These are phyloP conservation scores for Parathielavia appendiculata DNA, from an alignment of 495 filamentous ascomycete genomes.

Conservation along the genomic window DNA sequence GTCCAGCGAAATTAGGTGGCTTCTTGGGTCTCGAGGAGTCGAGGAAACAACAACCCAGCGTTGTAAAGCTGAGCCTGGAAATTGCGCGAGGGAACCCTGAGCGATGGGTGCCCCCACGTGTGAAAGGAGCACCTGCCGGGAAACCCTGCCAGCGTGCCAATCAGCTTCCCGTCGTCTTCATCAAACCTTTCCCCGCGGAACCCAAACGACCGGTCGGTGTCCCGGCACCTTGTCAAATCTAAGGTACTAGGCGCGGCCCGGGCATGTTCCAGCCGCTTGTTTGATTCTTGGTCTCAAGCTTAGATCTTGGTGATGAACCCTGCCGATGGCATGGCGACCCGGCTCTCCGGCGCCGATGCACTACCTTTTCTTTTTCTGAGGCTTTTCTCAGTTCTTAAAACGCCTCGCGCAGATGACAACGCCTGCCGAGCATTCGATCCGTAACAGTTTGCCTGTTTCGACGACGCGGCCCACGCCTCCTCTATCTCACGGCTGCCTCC, in stretches of 20 bases:
- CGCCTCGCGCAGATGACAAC: background rate
- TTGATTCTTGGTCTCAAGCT: too few species aligned
- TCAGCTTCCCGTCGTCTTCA: background rate
- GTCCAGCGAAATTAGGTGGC: too few species aligned
- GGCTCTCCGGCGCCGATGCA: too few species aligned
- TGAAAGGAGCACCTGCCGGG: conserved; percentile 16
- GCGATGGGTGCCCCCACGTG: conserved; percentile 19
- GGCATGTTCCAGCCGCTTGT: background rate
- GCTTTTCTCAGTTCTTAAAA: background rate
- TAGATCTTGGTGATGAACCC: background rate
- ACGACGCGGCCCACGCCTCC: background rate
- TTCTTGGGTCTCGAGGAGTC: too few species aligned
- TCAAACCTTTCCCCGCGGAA: background rate
- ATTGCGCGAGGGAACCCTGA: background rate
- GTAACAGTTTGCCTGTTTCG: conserved; percentile 9
- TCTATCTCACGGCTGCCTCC: conserved; percentile 4
- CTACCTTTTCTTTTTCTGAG: background rate
- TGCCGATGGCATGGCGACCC: too few species aligned
- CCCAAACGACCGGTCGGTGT: too few species aligned
- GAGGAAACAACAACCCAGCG: too few species aligned
- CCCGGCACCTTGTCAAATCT: too few species aligned
- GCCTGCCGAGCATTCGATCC: background rate
- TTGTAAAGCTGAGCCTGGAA: too few species aligned
- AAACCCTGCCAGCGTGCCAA: conserved; percentile 16
- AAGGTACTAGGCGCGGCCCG: background rate